Percentiles rank a stretch among this genome's conserved stretches.
These are phyloP conservation scores for Chrysoporthe puriensis DNA, from an alignment of 2,329 filamentous ascomycete species.

Conservation along the genomic window DNA sequence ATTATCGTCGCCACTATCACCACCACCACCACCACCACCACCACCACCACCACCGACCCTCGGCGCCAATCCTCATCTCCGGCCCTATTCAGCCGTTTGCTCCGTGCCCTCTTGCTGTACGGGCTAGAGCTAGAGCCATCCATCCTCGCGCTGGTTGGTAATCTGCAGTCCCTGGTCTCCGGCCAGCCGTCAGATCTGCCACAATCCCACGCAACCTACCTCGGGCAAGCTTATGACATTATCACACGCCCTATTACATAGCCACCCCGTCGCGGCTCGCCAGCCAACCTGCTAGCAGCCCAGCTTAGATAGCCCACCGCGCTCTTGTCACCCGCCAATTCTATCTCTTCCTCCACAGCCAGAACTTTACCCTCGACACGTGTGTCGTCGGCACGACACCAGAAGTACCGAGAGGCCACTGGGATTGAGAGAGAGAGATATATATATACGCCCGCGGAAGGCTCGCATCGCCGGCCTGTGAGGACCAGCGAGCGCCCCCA, in stretches of 20 bases:
- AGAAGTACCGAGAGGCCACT: not conserved
- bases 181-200: constrained; percentile 10
- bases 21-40: not conserved
- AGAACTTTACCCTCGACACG: not conserved
- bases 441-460: too few species aligned
- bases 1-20: too few species aligned
- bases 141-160: not conserved
- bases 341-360: not conserved
- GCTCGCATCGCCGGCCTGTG: constrained; percentile 2
- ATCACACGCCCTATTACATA: constrained; percentile 29
- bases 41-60: not conserved
- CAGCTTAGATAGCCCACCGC: constrained; percentile 17
- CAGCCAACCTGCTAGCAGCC: not conserved
- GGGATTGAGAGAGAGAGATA: too few species aligned
- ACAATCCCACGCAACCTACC: constrained; percentile 8
- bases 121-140: too few species aligned
- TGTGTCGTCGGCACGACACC: not conserved
- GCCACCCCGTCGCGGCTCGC: constrained; percentile 14
- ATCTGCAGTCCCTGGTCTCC: not conserved
- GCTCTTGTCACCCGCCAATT: constrained; percentile 9
- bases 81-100: not conserved
- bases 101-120: not conserved
- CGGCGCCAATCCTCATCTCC: not conserved
- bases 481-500: constrained; percentile 6
- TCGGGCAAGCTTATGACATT: constrained; percentile 24